These are phyloP conservation scores for Neltuma alba DNA, from an alignment of 306 rosid species.

Conservation along the genomic window DNA sequence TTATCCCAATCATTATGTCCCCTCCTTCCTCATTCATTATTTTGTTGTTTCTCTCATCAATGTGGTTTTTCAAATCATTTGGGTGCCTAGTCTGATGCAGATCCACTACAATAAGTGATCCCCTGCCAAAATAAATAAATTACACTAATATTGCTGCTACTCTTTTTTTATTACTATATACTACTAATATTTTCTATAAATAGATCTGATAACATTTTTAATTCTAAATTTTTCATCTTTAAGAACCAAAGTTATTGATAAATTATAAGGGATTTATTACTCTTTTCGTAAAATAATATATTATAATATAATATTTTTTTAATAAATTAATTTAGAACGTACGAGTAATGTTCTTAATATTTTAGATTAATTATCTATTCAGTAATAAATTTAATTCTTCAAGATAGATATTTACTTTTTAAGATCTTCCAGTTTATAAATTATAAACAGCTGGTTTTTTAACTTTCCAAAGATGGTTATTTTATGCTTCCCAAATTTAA, in stretches of 20 bases:
- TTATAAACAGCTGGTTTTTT: too few species aligned
- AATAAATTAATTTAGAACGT: neutral
- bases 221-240: neutral
- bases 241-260: neutral
- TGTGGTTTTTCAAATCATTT: slow-evolving; percentile 47
- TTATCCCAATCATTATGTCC: slow-evolving; percentile 70
- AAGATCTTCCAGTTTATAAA: too few species aligned
- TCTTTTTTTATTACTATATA: neutral
- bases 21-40: slow-evolving; percentile 59
- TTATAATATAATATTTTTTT: neutral
- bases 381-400: neutral
- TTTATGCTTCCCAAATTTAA: neutral
- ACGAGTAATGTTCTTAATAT: neutral
- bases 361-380: too few species aligned
- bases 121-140: neutral
- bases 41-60: slow-evolving; percentile 69
- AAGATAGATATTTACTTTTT: neutral
- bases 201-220: neutral
- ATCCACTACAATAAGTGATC: neutral
- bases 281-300: neutral
- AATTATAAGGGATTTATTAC: neutral
- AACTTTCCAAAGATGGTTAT: neutral
- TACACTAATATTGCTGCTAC: neutral
- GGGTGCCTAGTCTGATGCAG: slow-evolving; percentile 44
- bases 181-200: neutral